Percentiles rank a stretch among this genome's conserved stretches.
Conservation (phyloP, 306 rosid species). For the Oxytropis ochrocephala region DNA sequence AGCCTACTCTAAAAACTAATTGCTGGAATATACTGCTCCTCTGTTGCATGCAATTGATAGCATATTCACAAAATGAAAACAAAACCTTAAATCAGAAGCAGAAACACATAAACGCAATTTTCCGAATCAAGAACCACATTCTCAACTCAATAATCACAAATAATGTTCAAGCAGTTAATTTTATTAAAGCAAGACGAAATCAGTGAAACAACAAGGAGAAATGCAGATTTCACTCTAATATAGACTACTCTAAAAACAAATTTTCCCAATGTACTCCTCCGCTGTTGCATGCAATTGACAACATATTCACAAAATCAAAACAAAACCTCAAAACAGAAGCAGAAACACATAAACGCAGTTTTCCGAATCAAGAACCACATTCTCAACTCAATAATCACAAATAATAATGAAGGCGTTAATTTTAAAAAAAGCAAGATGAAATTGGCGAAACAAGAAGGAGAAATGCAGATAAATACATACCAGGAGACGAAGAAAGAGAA, state of each 20-base stretch:
- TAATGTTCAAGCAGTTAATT: too few relatives aligned
- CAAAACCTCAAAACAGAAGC: neutral
- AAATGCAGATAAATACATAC: neutral
- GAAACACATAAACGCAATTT: neutral
- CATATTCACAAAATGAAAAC: neutral
- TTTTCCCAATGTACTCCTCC: too few relatives aligned
- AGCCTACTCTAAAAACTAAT: too few relatives aligned
- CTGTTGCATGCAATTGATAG: too few relatives aligned
- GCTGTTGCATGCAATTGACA: too few relatives aligned
- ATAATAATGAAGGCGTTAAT: too few relatives aligned
- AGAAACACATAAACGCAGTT: neutral
- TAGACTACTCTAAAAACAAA: too few relatives aligned
- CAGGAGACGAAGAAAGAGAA: neutral
- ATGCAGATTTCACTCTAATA: too few relatives aligned
- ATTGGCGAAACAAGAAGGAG: neutral
- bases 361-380: neutral
- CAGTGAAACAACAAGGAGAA: too few relatives aligned
- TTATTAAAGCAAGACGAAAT: too few relatives aligned
- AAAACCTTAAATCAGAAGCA: neutral
- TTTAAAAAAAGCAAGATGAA: too few relatives aligned
- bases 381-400: neutral
- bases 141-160: neutral
- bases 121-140: neutral
- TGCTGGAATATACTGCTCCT: too few relatives aligned
- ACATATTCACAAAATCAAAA: neutral